These are phyloP conservation scores for Eucalyptus curtisii DNA, from an alignment of 345 rosid genomes.

Conservation along the genomic window DNA sequence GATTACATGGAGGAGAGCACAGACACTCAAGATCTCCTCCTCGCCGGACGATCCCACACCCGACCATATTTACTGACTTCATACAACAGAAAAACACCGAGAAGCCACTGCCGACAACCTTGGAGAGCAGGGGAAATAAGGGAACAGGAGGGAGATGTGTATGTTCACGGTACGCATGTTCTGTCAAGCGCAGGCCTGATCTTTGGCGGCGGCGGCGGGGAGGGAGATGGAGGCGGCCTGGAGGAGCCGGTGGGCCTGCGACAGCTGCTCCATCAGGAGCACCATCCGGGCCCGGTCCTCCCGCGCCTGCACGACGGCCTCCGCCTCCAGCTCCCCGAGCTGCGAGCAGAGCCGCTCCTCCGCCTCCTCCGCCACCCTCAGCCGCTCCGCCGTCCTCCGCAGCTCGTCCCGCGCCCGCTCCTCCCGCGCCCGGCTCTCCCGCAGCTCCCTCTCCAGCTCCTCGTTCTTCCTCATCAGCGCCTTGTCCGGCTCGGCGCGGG, in stretches of 20 bases:
- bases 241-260: slow-evolving; percentile 17
- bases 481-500: not conserved
- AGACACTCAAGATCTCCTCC: not conserved
- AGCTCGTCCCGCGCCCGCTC: slow-evolving; percentile 46
- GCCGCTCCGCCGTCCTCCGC: slow-evolving; percentile 26
- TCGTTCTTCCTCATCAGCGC: slow-evolving; percentile 36
- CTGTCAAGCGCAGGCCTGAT: not conserved
- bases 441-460: slow-evolving; percentile 47
- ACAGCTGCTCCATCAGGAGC: slow-evolving; percentile 53
- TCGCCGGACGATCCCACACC: not conserved
- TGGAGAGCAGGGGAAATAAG: not conserved
- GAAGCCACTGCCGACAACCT: not conserved
- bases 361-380: slow-evolving; percentile 67
- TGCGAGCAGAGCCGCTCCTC: slow-evolving; percentile 82
- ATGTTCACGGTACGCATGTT: not conserved
- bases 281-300: slow-evolving; percentile 47
- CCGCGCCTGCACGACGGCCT: slow-evolving; percentile 63
- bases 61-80: not conserved
- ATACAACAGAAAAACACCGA: not conserved
- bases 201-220: not conserved
- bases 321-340: slow-evolving; percentile 87
- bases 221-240: not conserved
- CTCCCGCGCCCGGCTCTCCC: slow-evolving; percentile 33
- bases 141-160: not conserved
- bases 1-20: not conserved